phyloP scores from a whole-genome alignment of 352 stramenopile genomes.

The Phytophthora europaea region DNA sequence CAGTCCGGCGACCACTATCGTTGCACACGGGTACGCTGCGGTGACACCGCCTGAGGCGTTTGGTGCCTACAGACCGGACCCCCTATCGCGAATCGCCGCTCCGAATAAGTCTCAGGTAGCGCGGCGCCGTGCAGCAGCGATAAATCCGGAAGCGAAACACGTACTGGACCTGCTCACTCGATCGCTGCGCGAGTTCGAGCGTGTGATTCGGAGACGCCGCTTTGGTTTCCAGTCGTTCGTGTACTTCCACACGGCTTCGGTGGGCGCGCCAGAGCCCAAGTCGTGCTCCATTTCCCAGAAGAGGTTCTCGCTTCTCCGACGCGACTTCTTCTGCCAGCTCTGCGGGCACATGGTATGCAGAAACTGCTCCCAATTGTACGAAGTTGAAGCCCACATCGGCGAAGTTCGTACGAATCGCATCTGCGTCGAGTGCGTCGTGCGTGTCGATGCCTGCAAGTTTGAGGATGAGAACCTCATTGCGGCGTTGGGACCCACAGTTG shows the following conservation, averaged over 20 bases:
- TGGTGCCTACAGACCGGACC: conserved; percentile 20
- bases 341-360: conserved; percentile 55
- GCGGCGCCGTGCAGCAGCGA: conserved; percentile 40
- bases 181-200: conserved; percentile 60
- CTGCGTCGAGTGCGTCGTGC: conserved; percentile 60
- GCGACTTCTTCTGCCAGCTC: conserved; percentile 62
- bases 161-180: conserved; percentile 57
- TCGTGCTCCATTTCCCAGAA: conserved; percentile 53
- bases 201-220: conserved; percentile 63
- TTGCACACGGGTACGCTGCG: conserved; percentile 63
- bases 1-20: conserved; percentile 48
- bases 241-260: conserved; percentile 43
- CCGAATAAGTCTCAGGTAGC: conserved; percentile 34
- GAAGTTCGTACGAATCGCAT: conserved; percentile 52
- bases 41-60: conserved; percentile 46
- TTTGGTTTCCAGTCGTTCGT: conserved; percentile 76
- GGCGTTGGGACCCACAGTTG: conserved; percentile 51
- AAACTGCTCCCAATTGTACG: conserved; percentile 57
- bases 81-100: conserved; percentile 8
- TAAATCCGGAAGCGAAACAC: conserved; percentile 67
- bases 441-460: conserved; percentile 59
- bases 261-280: conserved; percentile 17
- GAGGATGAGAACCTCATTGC: conserved; percentile 59
- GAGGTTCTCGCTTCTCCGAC: conserved; percentile 48
- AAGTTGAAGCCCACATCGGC: conserved; percentile 57